phyloP scores from a whole-genome alignment of 345 rosid genomes.

The Lumnitzera racemosa region DNA sequence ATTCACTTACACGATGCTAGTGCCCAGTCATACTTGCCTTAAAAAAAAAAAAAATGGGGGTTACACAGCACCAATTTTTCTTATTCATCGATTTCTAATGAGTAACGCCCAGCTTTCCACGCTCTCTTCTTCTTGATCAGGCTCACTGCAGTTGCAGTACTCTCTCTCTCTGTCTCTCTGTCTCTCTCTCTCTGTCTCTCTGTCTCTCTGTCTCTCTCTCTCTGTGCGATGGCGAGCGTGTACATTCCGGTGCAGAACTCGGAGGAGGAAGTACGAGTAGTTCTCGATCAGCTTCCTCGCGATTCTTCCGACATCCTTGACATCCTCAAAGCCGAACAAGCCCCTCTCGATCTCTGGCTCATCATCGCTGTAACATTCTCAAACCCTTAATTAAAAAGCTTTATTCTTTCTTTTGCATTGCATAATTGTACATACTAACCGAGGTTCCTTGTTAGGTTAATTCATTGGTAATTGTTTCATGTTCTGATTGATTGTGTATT shows the following conservation, averaged over 20 bases:
- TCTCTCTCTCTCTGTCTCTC: not conserved
- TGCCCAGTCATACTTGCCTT: too few relatives aligned
- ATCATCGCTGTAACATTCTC: constrained; percentile 58
- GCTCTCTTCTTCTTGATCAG: too few relatives aligned
- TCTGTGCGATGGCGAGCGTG: constrained; percentile 56
- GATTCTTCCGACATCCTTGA: constrained; percentile 97
- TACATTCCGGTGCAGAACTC: constrained; percentile 98
- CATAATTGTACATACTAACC: too few relatives aligned
- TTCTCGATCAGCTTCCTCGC: constrained; percentile 92
- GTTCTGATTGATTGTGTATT: too few relatives aligned
- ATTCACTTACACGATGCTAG: too few relatives aligned
- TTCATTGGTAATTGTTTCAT: too few relatives aligned
- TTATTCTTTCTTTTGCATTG: not conserved
- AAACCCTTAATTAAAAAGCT: constrained; percentile 4
- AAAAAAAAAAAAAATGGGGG: too few relatives aligned
- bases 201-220: not conserved
- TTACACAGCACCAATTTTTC: too few relatives aligned
- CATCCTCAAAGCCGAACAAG: constrained; percentile 98
- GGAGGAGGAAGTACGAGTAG: constrained; percentile 96
- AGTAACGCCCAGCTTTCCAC: too few relatives aligned
- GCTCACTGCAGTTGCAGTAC: too few relatives aligned
- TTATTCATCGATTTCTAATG: too few relatives aligned
- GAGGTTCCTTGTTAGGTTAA: too few relatives aligned
- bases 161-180: not conserved
- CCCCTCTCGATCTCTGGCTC: constrained; percentile 98